Base-by-base conservation (phyloP, 805 yeast species). In the Cyberlindnera americana region DNA sequence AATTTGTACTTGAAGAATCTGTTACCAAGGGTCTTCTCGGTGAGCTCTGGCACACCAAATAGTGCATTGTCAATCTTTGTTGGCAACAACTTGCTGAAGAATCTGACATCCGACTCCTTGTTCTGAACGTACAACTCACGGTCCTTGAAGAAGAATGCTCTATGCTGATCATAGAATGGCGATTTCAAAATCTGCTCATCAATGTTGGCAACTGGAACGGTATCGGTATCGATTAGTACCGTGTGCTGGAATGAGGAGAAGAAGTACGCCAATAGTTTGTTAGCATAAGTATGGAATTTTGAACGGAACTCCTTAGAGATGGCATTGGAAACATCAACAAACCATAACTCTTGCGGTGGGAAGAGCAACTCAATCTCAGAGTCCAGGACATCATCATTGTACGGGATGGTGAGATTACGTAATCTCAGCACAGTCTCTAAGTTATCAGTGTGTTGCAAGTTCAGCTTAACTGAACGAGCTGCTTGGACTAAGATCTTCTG, bases 151-250 rank as follows among this genome's bases (percentile, higher is more conserved):
- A 75, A 75, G 18, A 58, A 47, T 3, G 76, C 61, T 2, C 64
- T 59, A 0, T 63, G 50, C 4, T 59, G 51, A 19, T 49, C 44
- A 49, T 67, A 73, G 18, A 57, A 52, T 43, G 47, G 36, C 44
- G 52, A 29, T 46, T 53, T 46, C 58, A 69, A 63, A 23, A 65
- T 56, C 12, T 51, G 56, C 2, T 59, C 53, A 2, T 67, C 64
- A 1, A 64, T 44, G 40, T 73, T 70, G 2, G 66, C 56, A 28
- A 72, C 54, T 1, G 72, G 60, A 3, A 75, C 72, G 0, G 73
- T 60, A 52, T 77, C 82, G 3, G 78, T 70, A 53, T 77, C 83
- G 21, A 77, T 39, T 21, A 77, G 59, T 9, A 77, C 56, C 26
- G 69, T 61, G 46, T 75, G 75, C 37, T 68, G 64, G 48, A 77